Conservation (phyloP, 352 stramenopile genomes). For the Pythium phragmitis region DNA sequence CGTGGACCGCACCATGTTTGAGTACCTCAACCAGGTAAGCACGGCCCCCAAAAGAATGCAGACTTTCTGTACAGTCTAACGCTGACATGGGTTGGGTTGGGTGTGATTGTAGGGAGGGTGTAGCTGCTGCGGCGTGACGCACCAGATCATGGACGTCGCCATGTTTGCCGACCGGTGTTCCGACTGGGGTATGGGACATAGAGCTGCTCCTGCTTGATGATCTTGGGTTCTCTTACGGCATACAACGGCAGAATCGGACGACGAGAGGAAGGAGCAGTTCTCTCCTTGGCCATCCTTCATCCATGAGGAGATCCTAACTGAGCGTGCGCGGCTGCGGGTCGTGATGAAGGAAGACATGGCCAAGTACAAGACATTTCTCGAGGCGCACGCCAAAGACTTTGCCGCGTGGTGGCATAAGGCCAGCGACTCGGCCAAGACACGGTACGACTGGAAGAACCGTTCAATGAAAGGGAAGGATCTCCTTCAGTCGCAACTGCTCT, state of each 20-base stretch:
- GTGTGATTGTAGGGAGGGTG: slow-evolving; percentile 66
- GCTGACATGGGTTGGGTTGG: not conserved
- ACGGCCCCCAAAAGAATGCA: not conserved
- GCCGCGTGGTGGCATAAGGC: slow-evolving; percentile 58
- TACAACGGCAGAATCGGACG: slow-evolving; percentile 84
- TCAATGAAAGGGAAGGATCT: not conserved
- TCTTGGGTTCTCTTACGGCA: not conserved
- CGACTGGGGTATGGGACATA: slow-evolving; percentile 63
- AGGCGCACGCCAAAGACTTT: slow-evolving; percentile 69
- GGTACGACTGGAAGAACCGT: slow-evolving; percentile 22
- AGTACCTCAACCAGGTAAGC: slow-evolving; percentile 87
- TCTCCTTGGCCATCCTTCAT: slow-evolving; percentile 88
- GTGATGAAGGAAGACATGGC: slow-evolving; percentile 79
- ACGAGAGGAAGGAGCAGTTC: slow-evolving; percentile 86
- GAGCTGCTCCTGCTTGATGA: not conserved
- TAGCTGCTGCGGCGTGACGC: slow-evolving; percentile 89
- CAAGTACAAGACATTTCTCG: slow-evolving; percentile 58
- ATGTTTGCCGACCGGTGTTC: slow-evolving; percentile 88
- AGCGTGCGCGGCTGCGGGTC: slow-evolving; percentile 86
- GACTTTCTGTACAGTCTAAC: not conserved
- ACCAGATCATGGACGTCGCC: slow-evolving; percentile 85
- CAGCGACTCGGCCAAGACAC: slow-evolving; percentile 39
- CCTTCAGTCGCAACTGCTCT: not conserved
- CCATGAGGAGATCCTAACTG: slow-evolving; percentile 91
- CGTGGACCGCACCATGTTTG: slow-evolving; percentile 94